Base-by-base conservation (phyloP, 1,284 basidiomycete genomes). In the Ustilago sp. region DNA sequence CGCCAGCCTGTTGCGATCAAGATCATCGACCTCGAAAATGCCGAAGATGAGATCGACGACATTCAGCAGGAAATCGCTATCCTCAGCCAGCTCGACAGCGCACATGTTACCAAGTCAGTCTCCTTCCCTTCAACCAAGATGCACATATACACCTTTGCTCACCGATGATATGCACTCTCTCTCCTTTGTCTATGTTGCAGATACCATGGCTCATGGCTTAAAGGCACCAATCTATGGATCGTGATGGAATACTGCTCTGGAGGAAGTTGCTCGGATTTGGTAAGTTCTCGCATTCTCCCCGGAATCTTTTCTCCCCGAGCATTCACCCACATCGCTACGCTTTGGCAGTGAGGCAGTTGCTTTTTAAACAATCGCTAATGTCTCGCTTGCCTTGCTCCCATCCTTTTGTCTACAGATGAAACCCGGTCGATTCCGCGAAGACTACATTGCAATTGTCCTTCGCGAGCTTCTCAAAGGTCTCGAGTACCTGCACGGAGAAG, bases 31-130 rank as follows among this genome's bases (percentile, higher is more conserved):
- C 90, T 99, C 41, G 96, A 99, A 87, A 94, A 93, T 83, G 95
- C 96, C 59, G 96, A 98, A 87, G 97, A 99, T 85, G 97, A 99
- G 88, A 98, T 99, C 86, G 95, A 98, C 87, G 96, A 99, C 87
- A 98, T 99, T 68, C 96, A 99, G 83, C 94, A 97, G 86, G 97
- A 99, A 87, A 99, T 99, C 73, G 93, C 96, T 87, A 98, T 98
- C 76, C 90, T 99, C 23, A 95, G 94, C n/a, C 96, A 98, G 86
- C 88, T 99, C 76, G 96, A 98, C 87, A 97, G 94, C 54, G 91
- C 93, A 43, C 92, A 93, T 88, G 95, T 99, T 68, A 99, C 96
- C 74, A 94, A 94, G 93, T 83, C 59, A 66, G 80, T 80, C 15
- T 43, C 12, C n/a, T 11, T 55, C 38, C 32, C 4, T 57, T 36